These are phyloP conservation scores for Apiotrichum akiyoshidainum DNA, from an alignment of 1,284 basidiomycete genomes.

Conservation along the genomic window DNA sequence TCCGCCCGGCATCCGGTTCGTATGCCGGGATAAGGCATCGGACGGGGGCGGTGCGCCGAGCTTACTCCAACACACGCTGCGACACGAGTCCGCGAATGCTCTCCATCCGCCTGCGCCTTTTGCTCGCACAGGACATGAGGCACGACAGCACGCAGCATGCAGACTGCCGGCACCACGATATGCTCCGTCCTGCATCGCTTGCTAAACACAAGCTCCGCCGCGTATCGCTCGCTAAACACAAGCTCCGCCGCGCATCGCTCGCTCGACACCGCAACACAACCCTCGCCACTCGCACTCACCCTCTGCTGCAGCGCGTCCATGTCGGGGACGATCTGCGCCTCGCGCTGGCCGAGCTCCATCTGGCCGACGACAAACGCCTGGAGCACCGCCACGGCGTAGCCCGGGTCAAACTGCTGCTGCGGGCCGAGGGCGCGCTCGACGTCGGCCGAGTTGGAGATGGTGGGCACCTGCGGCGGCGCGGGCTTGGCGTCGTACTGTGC, in stretches of 20 bases:
- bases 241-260: neutral
- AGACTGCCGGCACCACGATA: too few species aligned
- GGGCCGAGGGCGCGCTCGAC: constrained; percentile 14
- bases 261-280: neutral
- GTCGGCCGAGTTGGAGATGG: constrained; percentile 6
- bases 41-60: too few species aligned
- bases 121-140: too few species aligned
- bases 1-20: too few species aligned
- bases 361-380: constrained; percentile 9
- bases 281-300: constrained; percentile 4
- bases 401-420: constrained; percentile 14
- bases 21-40: too few species aligned
- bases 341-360: constrained; percentile 4
- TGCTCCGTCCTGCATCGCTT: too few species aligned
- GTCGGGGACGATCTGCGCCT: constrained; percentile 1
- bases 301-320: constrained; percentile 7
- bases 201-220: too few species aligned
- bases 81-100: too few species aligned
- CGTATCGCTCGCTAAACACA: too few species aligned
- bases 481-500: constrained; percentile 11
- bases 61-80: too few species aligned
- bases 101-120: too few species aligned
- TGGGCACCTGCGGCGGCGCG: constrained; percentile 9
- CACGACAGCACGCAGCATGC: too few species aligned
- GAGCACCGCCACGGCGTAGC: constrained; percentile 13